phyloP scores from a whole-genome alignment of 164 flowering plant species.

The Berberis thunbergii region DNA sequence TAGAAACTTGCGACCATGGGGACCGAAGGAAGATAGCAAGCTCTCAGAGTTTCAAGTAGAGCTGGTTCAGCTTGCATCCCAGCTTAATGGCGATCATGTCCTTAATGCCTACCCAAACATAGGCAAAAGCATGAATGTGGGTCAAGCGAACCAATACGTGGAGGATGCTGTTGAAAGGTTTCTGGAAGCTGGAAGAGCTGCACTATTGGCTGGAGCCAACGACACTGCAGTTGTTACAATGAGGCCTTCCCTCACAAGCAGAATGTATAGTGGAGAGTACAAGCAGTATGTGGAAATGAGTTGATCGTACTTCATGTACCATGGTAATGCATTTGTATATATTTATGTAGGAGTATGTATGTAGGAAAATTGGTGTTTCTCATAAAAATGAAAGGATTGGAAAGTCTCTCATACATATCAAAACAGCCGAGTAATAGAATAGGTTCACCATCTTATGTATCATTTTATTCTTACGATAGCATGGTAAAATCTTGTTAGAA shows the following conservation, averaged over 20 bases:
- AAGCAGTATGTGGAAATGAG: neutral
- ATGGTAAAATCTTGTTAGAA: no score
- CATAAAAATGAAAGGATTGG: no score
- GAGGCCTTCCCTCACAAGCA: conserved; percentile 87
- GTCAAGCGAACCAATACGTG: conserved; percentile 66
- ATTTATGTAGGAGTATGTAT: no score
- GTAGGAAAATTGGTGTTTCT: no score
- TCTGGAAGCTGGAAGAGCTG: conserved; percentile 86
- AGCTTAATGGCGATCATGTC: conserved; percentile 80
- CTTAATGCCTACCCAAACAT: conserved; percentile 69
- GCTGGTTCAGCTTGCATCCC: conserved; percentile 89
- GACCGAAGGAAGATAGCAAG: conserved; percentile 51
- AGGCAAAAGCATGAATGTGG: conserved; percentile 71
- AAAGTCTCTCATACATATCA: no score
- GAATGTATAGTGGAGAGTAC: conserved; percentile 20
- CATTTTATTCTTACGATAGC: no score
- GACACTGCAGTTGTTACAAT: conserved; percentile 83
- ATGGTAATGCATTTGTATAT: no score
- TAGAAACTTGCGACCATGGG: conserved; percentile 46
- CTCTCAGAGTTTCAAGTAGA: conserved; percentile 90
- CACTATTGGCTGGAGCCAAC: conserved; percentile 80
- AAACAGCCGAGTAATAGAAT: no score
- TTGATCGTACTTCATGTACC: no score
- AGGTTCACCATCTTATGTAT: no score
- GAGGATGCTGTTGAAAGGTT: conserved; percentile 87